Evolutionary conservation across 108 stramenopile genomes (phyloP).

Genomic region (Conticribra weissflogii): DNA sequence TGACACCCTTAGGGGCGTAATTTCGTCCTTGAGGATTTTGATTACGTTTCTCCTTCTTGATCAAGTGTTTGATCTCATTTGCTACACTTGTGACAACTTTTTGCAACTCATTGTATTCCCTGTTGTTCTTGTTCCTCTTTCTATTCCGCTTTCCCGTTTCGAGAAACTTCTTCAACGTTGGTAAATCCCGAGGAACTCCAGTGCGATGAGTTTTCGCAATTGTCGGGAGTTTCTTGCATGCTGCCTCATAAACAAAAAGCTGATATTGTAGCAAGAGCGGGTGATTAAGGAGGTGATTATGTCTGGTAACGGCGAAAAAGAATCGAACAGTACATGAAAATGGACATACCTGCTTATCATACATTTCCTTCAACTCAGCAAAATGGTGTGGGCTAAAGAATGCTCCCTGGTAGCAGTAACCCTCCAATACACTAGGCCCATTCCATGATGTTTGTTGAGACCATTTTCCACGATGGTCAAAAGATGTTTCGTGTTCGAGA

Average conservation of each 20-base stretch:
- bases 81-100: conserved; percentile 37
- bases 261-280: too few species aligned
- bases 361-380: conserved; percentile 62
- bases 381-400: conserved; percentile 75
- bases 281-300: too few species aligned
- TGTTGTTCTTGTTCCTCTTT: conserved; percentile 43
- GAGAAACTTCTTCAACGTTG: conserved; percentile 66
- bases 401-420: conserved; percentile 66
- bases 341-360: too few species aligned
- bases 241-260: conserved; percentile 50
- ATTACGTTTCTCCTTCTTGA: conserved; percentile 39
- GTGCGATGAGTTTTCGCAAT: conserved; percentile 25
- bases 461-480: conserved; percentile 40
- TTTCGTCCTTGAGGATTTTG: conserved; percentile 28
- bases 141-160: conserved; percentile 48
- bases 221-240: conserved; percentile 55
- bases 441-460: conserved; percentile 23
- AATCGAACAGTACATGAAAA: too few species aligned
- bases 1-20: conserved; percentile 69
- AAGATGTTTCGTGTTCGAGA: conserved; percentile 52
- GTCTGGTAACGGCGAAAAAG: too few species aligned
- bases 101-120: conserved; percentile 44
- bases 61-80: conserved; percentile 32
- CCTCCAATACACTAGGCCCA: conserved; percentile 47
- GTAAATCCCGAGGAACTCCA: conserved; percentile 54